A percentile compares a stretch with the other conserved stretches of the same genome.
Conservation (phyloP, 2,329 filamentous ascomycete species). For the Orbilia brochopaga region DNA sequence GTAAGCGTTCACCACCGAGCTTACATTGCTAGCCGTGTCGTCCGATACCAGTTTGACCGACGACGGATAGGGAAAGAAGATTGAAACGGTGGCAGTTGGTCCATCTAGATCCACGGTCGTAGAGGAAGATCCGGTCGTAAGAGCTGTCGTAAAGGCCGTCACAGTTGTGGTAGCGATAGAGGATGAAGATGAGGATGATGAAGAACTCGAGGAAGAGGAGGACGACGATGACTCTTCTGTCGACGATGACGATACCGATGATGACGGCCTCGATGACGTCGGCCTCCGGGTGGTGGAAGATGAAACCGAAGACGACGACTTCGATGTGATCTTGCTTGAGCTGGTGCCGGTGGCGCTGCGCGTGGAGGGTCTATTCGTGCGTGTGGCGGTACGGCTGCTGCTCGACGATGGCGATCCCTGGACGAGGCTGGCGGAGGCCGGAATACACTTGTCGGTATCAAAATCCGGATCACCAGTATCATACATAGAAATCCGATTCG, state of each 20-base stretch:
- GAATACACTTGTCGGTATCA: no score
- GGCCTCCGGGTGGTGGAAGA: neutral
- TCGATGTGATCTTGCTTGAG: neutral
- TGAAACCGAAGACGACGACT: neutral
- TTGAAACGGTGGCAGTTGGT: neutral
- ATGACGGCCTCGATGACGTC: neutral
- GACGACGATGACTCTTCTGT: neutral
- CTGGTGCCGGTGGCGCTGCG: neutral
- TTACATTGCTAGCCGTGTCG: neutral
- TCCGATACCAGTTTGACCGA: constrained; percentile 5
- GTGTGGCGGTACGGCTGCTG: no score
- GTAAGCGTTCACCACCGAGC: neutral
- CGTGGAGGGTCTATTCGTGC: neutral
- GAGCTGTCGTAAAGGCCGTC: neutral
- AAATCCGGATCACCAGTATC: neutral
- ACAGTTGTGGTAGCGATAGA: neutral
- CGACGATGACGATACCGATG: neutral
- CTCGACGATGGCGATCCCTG: no score
- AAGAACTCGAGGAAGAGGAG: neutral
- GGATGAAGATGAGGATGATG: neutral
- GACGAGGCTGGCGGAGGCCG: no score
- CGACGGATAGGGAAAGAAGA: constrained; percentile 3
- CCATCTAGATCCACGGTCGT: neutral
- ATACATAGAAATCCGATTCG: constrained; percentile 1
- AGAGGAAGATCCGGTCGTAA: neutral